Conservation (phyloP, 2,329 filamentous ascomycete genomes). For the Fusarium pseudograminearum region DNA sequence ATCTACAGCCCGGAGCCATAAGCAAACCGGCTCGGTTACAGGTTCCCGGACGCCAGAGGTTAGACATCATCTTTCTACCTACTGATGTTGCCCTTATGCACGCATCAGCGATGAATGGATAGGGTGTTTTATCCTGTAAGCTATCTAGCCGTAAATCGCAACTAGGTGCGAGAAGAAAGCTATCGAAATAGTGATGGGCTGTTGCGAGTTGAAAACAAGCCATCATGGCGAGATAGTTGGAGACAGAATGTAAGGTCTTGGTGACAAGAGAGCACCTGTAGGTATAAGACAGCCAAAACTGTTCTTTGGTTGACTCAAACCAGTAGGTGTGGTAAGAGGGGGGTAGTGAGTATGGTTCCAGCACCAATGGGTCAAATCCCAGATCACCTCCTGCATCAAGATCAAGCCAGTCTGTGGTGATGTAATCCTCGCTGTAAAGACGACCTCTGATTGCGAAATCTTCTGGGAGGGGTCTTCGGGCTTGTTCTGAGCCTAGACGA, state of each 20-base stretch:
- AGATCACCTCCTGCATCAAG: rapidly evolving
- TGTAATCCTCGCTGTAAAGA: not conserved
- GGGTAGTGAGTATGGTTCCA: not conserved
- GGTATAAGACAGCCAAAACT: not conserved
- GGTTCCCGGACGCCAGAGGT: rapidly evolving
- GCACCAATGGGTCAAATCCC: rapidly evolving
- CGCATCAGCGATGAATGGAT: too few relatives aligned
- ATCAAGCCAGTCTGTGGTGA: not conserved
- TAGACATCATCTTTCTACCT: too few relatives aligned
- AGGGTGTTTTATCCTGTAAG: too few relatives aligned
- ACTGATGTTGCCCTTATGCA: too few relatives aligned
- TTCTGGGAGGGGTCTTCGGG: not conserved
- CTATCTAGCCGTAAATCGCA: not conserved
- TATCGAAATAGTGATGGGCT: not conserved
- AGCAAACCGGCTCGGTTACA: too few relatives aligned
- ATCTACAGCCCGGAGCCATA: too few relatives aligned
- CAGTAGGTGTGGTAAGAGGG: not conserved
- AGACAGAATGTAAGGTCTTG: too few relatives aligned
- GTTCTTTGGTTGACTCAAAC: not conserved
- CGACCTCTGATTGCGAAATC: not conserved
- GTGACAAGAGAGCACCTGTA: not conserved
- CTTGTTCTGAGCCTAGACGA: too few relatives aligned
- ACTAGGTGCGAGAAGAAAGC: not conserved
- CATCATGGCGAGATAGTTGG: too few relatives aligned
- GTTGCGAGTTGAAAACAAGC: not conserved